phyloP scores from a whole-genome alignment of 2,329 filamentous ascomycete species.

The Penicillium sp. region DNA sequence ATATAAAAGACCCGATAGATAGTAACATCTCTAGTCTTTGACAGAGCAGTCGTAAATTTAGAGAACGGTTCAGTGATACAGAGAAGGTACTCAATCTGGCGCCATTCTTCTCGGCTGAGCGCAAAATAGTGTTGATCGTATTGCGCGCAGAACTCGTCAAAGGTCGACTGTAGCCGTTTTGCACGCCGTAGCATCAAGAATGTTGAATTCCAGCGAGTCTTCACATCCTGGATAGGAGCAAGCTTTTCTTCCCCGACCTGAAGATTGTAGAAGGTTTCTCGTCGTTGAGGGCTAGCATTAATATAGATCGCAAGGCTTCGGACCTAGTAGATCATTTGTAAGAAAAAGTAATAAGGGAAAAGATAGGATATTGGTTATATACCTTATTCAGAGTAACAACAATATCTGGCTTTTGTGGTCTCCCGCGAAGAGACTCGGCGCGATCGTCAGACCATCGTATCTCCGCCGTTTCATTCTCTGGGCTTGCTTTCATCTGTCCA shows the following conservation, averaged over 20 bases:
- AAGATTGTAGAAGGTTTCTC: constrained; percentile 4
- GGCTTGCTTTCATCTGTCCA: neutral
- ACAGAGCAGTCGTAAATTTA: neutral
- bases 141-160: neutral
- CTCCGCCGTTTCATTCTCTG: neutral
- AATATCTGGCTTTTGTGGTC: neutral
- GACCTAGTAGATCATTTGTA: neutral
- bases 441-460: too few species aligned
- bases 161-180: constrained; percentile 1
- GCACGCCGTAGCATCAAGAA: constrained; percentile 9
- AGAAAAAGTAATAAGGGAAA: neutral
- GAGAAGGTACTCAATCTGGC: neutral
- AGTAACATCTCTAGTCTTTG: neutral
- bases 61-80: neutral
- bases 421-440: too few species aligned
- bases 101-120: neutral
- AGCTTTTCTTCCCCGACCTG: constrained; percentile 2
- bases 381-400: neutral
- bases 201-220: constrained; percentile 10
- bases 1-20: neutral
- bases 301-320: constrained; percentile 6
- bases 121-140: neutral
- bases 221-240: constrained; percentile 9
- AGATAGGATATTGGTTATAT: neutral
- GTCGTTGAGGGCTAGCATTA: constrained; percentile 5